phyloP scores from a whole-genome alignment of 2,329 filamentous ascomycete species.

The Fusarium albosuccineum region DNA sequence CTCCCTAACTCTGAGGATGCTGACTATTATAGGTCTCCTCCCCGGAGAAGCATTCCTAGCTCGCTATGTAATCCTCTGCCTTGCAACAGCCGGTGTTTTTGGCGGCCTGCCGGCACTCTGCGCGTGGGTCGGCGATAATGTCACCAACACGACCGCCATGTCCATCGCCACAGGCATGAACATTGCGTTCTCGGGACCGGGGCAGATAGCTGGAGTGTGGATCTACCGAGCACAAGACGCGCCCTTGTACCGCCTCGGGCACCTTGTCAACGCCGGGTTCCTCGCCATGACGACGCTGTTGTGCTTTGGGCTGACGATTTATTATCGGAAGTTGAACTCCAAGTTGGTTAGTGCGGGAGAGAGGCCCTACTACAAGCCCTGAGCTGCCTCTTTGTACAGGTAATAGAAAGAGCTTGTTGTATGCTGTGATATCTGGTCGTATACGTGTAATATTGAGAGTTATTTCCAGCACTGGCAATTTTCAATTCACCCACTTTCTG shows the following conservation, averaged over 20 bases:
- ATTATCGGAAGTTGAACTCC: background rate
- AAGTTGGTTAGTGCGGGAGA: no score
- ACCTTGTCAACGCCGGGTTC: background rate
- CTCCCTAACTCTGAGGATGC: accelerated
- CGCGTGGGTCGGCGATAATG: background rate
- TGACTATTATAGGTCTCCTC: background rate
- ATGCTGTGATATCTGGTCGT: no score
- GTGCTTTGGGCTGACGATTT: background rate
- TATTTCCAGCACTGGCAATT: no score
- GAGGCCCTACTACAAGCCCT: no score
- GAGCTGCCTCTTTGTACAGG: no score
- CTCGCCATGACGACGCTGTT: background rate
- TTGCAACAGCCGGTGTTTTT: background rate
- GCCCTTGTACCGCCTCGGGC: background rate
- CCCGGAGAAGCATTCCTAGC: background rate
- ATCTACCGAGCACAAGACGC: background rate
- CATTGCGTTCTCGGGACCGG: background rate
- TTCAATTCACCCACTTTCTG: no score
- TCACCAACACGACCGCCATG: background rate
- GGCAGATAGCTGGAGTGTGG: background rate
- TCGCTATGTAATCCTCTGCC: background rate
- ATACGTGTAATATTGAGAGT: no score
- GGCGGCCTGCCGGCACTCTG: background rate
- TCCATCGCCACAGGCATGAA: background rate
- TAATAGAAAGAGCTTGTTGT: no score